Percentiles rank a stretch among this genome's conserved stretches.
Conservation (phyloP, 352 stramenopile genomes). For the Globisporangium cederbergense region DNA sequence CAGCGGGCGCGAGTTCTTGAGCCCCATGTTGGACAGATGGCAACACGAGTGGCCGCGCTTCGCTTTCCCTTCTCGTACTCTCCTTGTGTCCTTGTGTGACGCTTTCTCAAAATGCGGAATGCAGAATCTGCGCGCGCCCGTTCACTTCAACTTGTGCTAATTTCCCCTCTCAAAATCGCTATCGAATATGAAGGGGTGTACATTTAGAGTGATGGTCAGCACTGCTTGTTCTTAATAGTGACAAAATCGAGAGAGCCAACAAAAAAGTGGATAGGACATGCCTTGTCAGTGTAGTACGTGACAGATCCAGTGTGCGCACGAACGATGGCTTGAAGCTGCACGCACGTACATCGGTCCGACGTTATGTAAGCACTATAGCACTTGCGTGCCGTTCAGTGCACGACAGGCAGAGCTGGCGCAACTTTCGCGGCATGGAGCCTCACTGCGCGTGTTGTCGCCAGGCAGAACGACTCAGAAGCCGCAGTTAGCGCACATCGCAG, state of each 20-base stretch:
- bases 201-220: background rate
- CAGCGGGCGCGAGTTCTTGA: constrained; percentile 54
- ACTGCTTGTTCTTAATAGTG: background rate
- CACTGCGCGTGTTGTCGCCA: background rate
- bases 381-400: background rate
- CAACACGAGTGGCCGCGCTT: background rate
- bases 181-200: background rate
- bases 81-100: background rate
- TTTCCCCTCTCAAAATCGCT: constrained; percentile 1
- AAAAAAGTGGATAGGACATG: constrained; percentile 3
- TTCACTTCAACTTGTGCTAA: constrained; percentile 3
- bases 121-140: background rate
- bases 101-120: background rate
- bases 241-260: background rate
- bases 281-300: background rate
- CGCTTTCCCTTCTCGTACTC: background rate
- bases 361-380: background rate
- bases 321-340: background rate
- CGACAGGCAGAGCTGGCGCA: background rate
- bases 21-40: constrained; percentile 30
- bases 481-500: background rate
- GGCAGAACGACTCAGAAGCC: background rate
- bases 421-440: background rate
- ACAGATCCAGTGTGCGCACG: constrained; percentile 9
- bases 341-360: background rate